Evolutionary conservation across 495 filamentous ascomycete species (phyloP), one percentile per base, ranked within the genome.

Genomic region (Talaromyces nanjingensis): DNA sequence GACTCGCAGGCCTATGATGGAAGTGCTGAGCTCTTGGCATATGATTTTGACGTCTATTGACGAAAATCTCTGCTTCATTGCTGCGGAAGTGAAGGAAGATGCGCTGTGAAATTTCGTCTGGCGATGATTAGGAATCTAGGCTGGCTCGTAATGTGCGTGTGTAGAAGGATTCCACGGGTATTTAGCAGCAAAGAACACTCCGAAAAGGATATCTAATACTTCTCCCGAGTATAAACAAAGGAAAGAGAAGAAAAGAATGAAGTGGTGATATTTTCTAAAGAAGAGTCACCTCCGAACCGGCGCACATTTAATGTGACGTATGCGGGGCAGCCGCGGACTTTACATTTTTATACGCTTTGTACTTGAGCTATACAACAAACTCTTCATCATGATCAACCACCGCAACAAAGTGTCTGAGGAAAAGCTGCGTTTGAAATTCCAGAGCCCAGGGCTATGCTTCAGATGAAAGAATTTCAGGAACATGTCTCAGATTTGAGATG

Each of bases 61-160:
- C 14, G 93, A 97, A 79, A 96, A 97, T 75, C 94, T 84, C 72
- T 97, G 94, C 83, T 98, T 98, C 94, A 98, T 98, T 39, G 76
- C 86, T 74, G 58, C 59, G 39, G 49, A 18, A 47, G n/a, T 45
- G 25, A 34, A 20, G 27, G 11, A 25, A 12, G 29, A 22, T 16
- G 34, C 20, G 42, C 20, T 20, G 34, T 49, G 14, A 14, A 42
- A 61, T 59, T 34, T 18, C 4, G 29, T 22, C 24, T n/a, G 20
- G 20, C 42, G n/a, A 20, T 39, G 29, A 33, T 34, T 39, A 9
- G 29, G 7, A 37, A 37, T 37, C 11, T 37, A 4, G 11, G 33
- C 12, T 11, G 11, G 0, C 11, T 37, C 33, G 29, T 27, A 27
- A 27, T 27, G 27, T 27, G 27, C 27, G 27, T 4, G 27, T 3